These are phyloP conservation scores for Dioscorea cayenensis DNA, from an alignment of 116 monocot species.

Conservation along the genomic window DNA sequence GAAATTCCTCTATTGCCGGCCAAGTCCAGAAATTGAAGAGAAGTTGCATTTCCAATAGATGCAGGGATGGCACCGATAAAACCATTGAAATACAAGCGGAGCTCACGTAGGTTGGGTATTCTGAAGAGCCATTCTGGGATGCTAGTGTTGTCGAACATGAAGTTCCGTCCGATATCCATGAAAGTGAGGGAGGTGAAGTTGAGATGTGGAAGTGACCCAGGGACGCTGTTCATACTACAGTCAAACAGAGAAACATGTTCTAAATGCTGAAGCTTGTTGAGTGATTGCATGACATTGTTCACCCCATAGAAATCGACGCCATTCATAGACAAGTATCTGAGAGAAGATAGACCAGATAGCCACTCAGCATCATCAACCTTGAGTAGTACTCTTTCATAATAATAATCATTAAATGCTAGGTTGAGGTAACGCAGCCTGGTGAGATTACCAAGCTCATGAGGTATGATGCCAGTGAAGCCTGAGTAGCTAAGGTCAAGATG, in stretches of 20 bases:
- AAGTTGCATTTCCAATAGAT: not conserved
- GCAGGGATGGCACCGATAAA: not conserved
- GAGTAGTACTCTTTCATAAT: no score
- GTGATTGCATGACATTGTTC: not conserved
- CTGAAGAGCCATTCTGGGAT: not conserved
- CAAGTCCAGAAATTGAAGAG: not conserved
- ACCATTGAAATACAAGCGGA: not conserved
- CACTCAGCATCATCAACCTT: not conserved
- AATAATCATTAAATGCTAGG: not conserved
- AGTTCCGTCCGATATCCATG: not conserved
- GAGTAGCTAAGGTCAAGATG: not conserved
- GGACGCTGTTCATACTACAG: not conserved
- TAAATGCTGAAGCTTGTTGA: not conserved
- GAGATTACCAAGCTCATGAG: not conserved
- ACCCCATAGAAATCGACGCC: not conserved
- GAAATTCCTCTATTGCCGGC: not conserved
- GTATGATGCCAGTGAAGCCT: not conserved
- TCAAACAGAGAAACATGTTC: not conserved
- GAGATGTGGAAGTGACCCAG: not conserved
- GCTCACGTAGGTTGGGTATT: not conserved
- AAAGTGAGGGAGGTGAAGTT: not conserved
- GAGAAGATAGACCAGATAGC: not conserved
- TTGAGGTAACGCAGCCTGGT: not conserved
- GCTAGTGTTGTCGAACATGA: not conserved
- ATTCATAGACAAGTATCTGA: not conserved